A percentile compares a stretch with the other conserved stretches of the same genome.
phyloP scores from a whole-genome alignment of 306 rosid species.

The Glycine tomentella region DNA sequence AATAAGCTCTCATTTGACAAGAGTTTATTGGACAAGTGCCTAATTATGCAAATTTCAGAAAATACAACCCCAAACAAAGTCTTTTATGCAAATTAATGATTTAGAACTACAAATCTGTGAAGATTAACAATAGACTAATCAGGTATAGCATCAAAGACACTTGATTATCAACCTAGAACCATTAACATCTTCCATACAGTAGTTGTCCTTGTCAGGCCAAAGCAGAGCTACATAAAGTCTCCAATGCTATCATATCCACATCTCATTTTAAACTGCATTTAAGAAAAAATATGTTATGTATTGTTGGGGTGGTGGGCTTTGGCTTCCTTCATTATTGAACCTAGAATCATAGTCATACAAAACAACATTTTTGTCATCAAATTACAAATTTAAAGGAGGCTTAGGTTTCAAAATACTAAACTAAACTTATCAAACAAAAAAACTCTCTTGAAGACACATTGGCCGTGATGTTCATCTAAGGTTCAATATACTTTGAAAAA shows the following conservation, averaged over 20 bases:
- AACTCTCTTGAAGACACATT: neutral
- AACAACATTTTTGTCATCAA: constrained; percentile 24
- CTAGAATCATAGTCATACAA: constrained; percentile 31
- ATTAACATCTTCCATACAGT: constrained; percentile 38
- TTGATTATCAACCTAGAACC: constrained; percentile 21
- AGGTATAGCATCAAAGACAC: constrained; percentile 32
- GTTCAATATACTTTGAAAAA: constrained; percentile 29
- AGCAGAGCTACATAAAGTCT: constrained; percentile 29
- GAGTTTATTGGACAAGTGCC: neutral
- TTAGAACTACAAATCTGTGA: constrained; percentile 12
- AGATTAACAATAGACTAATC: constrained; percentile 29
- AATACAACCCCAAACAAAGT: constrained; percentile 11
- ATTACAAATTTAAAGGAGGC: constrained; percentile 10
- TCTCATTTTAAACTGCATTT: constrained; percentile 23
- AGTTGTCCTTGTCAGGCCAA: constrained; percentile 34
- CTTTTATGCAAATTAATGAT: constrained; percentile 25
- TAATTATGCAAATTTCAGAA: neutral
- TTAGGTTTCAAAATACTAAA: constrained; percentile 20
- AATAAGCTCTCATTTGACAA: neutral
- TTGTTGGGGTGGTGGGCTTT: neutral
- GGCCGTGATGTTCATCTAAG: neutral
- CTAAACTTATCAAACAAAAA: neutral
- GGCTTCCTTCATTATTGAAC: constrained; percentile 19
- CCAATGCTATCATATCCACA: constrained; percentile 33
- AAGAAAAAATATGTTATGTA: neutral